Evolutionary conservation across 192 early-diverging fungal genomes (phyloP).

Genomic region (Dispira parvispora): DNA sequence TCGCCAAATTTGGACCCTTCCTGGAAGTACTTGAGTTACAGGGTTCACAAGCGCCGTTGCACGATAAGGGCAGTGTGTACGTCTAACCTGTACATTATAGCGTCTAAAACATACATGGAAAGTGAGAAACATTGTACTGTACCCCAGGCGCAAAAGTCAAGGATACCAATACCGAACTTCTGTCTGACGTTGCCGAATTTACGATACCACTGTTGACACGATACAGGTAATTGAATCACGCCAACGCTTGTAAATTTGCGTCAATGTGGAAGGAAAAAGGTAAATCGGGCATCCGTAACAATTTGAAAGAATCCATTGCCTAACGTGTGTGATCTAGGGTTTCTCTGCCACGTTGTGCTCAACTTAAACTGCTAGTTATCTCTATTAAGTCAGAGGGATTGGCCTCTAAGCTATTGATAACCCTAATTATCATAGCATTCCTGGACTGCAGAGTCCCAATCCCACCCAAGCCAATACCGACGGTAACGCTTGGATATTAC

Average conservation of each 20-base stretch:
- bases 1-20: background rate
- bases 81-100: background rate
- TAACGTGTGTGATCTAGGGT: background rate
- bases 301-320: background rate
- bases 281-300: background rate
- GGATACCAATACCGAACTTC: background rate
- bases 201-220: background rate
- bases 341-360: too few relatives aligned
- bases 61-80: background rate
- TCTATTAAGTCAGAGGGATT: too few relatives aligned
- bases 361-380: too few relatives aligned
- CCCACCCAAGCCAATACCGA: too few relatives aligned
- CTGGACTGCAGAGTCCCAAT: too few relatives aligned
- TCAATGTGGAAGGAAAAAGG: constrained; percentile 2
- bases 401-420: too few relatives aligned
- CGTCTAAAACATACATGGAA: background rate
- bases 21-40: background rate
- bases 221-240: constrained; percentile 1
- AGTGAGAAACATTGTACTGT: background rate
- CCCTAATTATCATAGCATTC: too few relatives aligned
- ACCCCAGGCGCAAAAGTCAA: background rate
- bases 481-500: too few relatives aligned
- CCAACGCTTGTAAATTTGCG: background rate
- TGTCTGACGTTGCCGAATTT: too few relatives aligned
- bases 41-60: background rate